A percentile compares a stretch with the other conserved stretches of the same genome.
These are phyloP conservation scores for Zygotorulaspora mrakii DNA, from an alignment of 1,139 yeast genomes.

Conservation along the genomic window DNA sequence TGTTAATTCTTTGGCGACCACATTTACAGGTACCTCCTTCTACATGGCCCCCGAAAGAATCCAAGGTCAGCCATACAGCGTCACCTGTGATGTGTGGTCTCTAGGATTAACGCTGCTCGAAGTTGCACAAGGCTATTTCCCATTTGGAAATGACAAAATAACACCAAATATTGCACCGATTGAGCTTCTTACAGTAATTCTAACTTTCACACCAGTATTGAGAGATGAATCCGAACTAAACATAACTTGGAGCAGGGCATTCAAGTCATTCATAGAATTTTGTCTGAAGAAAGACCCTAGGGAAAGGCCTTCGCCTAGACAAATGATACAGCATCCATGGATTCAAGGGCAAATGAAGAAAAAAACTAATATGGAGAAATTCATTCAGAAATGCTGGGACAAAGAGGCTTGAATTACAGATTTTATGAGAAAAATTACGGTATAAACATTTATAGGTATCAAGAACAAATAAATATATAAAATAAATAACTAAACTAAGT, in stretches of 20 bases:
- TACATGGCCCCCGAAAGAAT: constrained; percentile 99
- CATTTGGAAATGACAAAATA: constrained; percentile 46
- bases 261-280: constrained; percentile 75
- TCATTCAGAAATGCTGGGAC: constrained; percentile 78
- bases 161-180: constrained; percentile 61
- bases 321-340: constrained; percentile 93
- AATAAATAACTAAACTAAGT: too few relatives aligned
- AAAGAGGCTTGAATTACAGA: constrained; percentile 12
- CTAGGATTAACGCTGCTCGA: constrained; percentile 86
- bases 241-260: constrained; percentile 76
- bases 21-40: constrained; percentile 94
- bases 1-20: constrained; percentile 88
- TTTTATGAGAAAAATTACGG: neutral
- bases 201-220: constrained; percentile 75
- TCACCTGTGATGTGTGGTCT: constrained; percentile 95
- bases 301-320: constrained; percentile 86
- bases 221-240: constrained; percentile 73
- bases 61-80: constrained; percentile 91
- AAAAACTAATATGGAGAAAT: constrained; percentile 79
- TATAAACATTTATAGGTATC: constrained; percentile 3
- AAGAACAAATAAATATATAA: neutral
- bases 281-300: constrained; percentile 78
- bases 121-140: constrained; percentile 86
- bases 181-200: constrained; percentile 74
- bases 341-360: constrained; percentile 65